Evolutionary conservation across 768 basidiomycete genomes (phyloP).

Genomic region (Boletus sp.): DNA sequence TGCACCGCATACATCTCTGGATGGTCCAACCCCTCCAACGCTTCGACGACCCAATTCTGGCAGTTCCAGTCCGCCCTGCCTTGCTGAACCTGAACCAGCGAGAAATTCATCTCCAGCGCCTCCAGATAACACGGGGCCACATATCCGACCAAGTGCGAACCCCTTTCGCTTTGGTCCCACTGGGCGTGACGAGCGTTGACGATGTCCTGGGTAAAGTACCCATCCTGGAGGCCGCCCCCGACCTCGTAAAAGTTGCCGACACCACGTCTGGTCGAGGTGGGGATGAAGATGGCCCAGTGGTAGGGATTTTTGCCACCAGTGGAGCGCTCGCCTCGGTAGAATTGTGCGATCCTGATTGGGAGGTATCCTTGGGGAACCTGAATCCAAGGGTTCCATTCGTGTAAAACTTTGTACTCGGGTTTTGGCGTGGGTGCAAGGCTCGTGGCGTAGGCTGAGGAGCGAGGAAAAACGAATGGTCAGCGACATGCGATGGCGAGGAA

Average conservation of each 20-base stretch:
- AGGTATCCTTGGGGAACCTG: conserved; percentile 15
- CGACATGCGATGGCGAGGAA: too few species aligned
- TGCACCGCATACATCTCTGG: conserved; percentile 17
- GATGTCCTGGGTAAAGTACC: conserved; percentile 17
- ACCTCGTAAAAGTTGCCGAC: conserved; percentile 24
- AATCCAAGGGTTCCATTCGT: not conserved
- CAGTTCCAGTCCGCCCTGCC: conserved; percentile 14
- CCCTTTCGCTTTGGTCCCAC: conserved; percentile 16
- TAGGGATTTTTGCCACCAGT: not conserved
- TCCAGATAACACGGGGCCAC: conserved; percentile 5
- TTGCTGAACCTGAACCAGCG: conserved; percentile 13
- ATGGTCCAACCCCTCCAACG: conserved; percentile 10
- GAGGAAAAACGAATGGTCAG: not conserved
- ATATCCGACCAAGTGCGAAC: conserved; percentile 11
- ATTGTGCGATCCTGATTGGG: conserved; percentile 17
- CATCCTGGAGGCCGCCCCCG: conserved; percentile 2
- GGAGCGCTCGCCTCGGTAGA: conserved; percentile 2
- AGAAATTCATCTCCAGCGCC: conserved; percentile 4
- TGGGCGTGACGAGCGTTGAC: conserved; percentile 12
- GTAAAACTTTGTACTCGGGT: conserved; percentile 11
- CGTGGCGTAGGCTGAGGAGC: conserved; percentile 5
- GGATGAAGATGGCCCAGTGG: conserved; percentile 27
- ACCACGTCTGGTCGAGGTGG: conserved; percentile 15
- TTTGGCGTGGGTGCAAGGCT: not conserved
- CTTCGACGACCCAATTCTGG: conserved; percentile 24